Evolutionary conservation across 1,139 yeast species (phyloP).

Genomic region (Yamadazyma triangularis): DNA sequence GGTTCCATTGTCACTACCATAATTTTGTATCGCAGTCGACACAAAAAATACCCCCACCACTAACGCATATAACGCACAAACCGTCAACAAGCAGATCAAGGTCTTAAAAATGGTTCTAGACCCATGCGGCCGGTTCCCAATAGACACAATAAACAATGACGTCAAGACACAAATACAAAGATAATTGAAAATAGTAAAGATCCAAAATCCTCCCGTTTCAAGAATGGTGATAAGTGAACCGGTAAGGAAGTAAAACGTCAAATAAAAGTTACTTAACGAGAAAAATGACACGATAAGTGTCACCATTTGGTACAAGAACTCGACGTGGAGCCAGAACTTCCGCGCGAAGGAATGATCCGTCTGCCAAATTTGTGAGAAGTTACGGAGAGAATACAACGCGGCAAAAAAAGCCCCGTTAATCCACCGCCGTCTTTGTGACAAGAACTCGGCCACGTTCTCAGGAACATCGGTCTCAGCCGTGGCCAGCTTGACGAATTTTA

Average conservation of each 20-base stretch:
- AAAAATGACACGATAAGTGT: constrained; percentile 81
- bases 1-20: constrained; percentile 34
- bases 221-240: constrained; percentile 61
- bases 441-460: constrained; percentile 81
- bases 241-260: constrained; percentile 88
- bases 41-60: constrained; percentile 82
- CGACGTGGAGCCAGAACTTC: constrained; percentile 75
- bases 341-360: constrained; percentile 79
- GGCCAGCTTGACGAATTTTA: constrained; percentile 89
- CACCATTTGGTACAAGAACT: constrained; percentile 76
- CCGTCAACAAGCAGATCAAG: constrained; percentile 65
- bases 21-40: constrained; percentile 43
- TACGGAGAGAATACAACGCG: constrained; percentile 80
- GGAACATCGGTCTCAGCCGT: constrained; percentile 98
- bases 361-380: constrained; percentile 74
- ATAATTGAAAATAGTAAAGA: constrained; percentile 82
- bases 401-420: constrained; percentile 97
- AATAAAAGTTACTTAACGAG: constrained; percentile 82
- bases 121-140: constrained; percentile 96
- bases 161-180: constrained; percentile 75
- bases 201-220: constrained; percentile 62
- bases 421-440: constrained; percentile 97
- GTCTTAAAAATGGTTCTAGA: constrained; percentile 63
- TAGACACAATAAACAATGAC: constrained; percentile 81
- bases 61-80: constrained; percentile 80